phyloP scores from a whole-genome alignment of 208 protist genomes.

The Trypanosoma melophagium region DNA sequence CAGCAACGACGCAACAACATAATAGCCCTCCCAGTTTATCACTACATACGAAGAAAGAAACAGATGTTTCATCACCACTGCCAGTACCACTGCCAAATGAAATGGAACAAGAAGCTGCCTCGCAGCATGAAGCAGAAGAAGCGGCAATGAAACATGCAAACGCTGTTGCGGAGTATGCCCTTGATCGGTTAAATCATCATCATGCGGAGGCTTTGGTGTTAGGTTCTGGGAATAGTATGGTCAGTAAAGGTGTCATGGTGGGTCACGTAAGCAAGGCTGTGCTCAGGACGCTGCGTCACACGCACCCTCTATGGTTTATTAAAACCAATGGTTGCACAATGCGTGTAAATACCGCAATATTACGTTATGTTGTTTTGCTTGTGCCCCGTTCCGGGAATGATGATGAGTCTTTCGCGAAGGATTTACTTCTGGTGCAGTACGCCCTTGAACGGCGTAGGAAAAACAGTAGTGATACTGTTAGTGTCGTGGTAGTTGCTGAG shows the following conservation, averaged over 20 bases:
- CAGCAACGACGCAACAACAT: background rate
- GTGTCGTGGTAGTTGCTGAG: slow-evolving; percentile 22
- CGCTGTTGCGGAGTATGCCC: slow-evolving; percentile 39
- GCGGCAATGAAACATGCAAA: slow-evolving; percentile 8
- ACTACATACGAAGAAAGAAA: background rate
- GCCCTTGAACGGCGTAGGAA: slow-evolving; percentile 29
- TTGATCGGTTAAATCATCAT: slow-evolving; percentile 40
- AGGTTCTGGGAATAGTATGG: slow-evolving; percentile 53
- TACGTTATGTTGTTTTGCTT: slow-evolving; percentile 46
- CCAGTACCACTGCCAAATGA: background rate
- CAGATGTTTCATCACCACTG: slow-evolving; percentile 5
- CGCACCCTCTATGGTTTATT: slow-evolving; percentile 52
- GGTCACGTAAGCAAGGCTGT: slow-evolving; percentile 37
- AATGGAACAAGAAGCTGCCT: slow-evolving; percentile 18
- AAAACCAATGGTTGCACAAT: slow-evolving; percentile 63
- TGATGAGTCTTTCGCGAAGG: slow-evolving; percentile 2
- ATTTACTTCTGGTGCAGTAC: slow-evolving; percentile 20
- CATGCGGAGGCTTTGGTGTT: slow-evolving; percentile 42
- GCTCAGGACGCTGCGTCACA: slow-evolving; percentile 29
- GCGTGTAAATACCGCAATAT: slow-evolving; percentile 32
- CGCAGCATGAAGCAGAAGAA: slow-evolving; percentile 9
- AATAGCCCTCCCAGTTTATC: background rate
- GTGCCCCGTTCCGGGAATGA: slow-evolving; percentile 18
- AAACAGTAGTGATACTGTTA: slow-evolving; percentile 15
- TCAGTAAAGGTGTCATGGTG: slow-evolving; percentile 48